phyloP scores from a whole-genome alignment of 148 eudicot genomes.

The Nyssa sinensis region DNA sequence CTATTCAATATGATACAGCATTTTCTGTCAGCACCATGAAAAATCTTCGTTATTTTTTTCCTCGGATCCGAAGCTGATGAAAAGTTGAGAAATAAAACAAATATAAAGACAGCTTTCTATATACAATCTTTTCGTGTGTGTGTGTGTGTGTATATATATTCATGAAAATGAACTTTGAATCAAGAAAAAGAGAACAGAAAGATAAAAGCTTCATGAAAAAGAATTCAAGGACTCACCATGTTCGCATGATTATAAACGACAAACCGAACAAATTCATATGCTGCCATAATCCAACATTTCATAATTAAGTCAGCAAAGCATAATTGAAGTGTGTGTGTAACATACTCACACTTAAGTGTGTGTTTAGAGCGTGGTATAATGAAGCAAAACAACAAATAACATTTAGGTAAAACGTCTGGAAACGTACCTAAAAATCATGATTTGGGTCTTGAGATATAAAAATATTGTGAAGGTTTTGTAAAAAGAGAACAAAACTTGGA shows the following conservation, averaged over 20 bases:
- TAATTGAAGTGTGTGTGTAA: not conserved
- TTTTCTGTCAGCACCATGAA: constrained; percentile 20
- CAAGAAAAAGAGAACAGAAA: not conserved
- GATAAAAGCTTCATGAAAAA: not conserved
- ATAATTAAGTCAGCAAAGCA: not conserved
- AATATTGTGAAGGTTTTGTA: not conserved
- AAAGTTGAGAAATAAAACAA: not conserved
- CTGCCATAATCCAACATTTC: not conserved
- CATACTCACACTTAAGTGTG: not conserved
- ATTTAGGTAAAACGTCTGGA: not conserved
- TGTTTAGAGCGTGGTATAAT: not conserved
- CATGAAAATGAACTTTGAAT: not conserved
- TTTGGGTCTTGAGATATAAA: constrained; percentile 3
- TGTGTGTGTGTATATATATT: not conserved
- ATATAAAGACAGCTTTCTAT: not conserved
- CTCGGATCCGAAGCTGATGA: constrained; percentile 19
- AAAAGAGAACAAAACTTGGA: constrained; percentile 7
- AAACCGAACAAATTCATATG: too few species aligned
- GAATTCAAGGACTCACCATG: not conserved
- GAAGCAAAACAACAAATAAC: not conserved
- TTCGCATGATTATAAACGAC: not conserved
- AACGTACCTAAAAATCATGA: constrained; percentile 23
- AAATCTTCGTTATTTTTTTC: constrained; percentile 2
- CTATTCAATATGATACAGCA: not conserved
- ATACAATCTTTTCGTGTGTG: not conserved